Base-by-base conservation (phyloP, 23 red algal genomes). In the Cyanidiococcus yangmingshanensis region DNA sequence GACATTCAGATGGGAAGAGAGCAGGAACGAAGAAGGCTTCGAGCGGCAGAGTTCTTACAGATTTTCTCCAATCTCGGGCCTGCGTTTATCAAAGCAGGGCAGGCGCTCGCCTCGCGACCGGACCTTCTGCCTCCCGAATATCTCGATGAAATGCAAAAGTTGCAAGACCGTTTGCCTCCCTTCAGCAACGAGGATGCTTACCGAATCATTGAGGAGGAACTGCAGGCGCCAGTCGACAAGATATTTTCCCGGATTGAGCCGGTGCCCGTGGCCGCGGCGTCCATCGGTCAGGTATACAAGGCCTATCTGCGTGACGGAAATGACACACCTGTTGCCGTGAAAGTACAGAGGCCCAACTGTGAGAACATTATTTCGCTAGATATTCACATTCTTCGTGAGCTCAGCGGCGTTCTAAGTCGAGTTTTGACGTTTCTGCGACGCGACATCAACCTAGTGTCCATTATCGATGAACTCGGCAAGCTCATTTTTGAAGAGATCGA, bases 401-500 rank as follows among this genome's bases (percentile, higher is more conserved):
- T 98, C 38, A 83, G 80, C 80, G 94, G 94, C 31, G 68, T 88
- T 29, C 27, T 98, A 0, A 91, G 76, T 74, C 71, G 78, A 27
- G 58, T 89, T 7, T 39, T 98, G 76, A 89, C 84, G 38, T 74
- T 91, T 12, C 84, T 90, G 15, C 80, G 85, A 36, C 76, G 89
- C 17, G 94, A 98, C 40, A 86, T 98, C 58, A 88, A 98, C 68
- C 63, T 98, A 34, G 84, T 88, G 58, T 81, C 68, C 37, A 87
- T 98, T 75, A 89, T 98, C 30, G 94, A 91, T 41, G 94, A 98
- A 71, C 90, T 98, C 87, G 94, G 94, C 21, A 98, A 98, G 86
- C 85, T 98, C 29, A 98, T 98, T 59, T 98, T 90, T 50, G 94
- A 98, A 40, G 94, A 98, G 82, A 98, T 98, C 77, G 94, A 98